These are phyloP conservation scores for Leccinum subtestaceum DNA, from an alignment of 768 basidiomycete species.

Conservation along the genomic window DNA sequence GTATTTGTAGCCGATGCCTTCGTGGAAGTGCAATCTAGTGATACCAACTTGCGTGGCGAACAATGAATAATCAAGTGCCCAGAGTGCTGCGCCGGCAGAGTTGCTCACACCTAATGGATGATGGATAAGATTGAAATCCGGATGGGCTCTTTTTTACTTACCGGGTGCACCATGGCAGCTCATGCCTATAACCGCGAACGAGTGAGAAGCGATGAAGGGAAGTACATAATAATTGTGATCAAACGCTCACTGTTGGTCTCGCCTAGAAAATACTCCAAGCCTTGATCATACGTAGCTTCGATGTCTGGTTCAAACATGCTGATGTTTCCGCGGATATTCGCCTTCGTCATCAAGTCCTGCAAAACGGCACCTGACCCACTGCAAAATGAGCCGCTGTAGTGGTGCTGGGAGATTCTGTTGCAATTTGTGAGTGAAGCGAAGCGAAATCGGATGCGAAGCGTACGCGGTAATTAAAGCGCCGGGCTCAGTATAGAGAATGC, in stretches of 20 bases:
- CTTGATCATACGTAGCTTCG: constrained; percentile 40
- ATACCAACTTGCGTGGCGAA: constrained; percentile 57
- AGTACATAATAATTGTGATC: constrained; percentile 14
- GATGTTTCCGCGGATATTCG: constrained; percentile 55
- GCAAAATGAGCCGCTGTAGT: constrained; percentile 61
- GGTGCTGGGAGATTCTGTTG: constrained; percentile 40
- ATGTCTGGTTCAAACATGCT: constrained; percentile 53
- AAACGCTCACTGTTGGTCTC: constrained; percentile 55
- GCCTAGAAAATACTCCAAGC: constrained; percentile 59
- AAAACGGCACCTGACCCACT: constrained; percentile 50
- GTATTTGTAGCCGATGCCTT: constrained; percentile 71
- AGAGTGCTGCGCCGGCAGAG: constrained; percentile 66
- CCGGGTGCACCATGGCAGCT: constrained; percentile 39
- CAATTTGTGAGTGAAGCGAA: not conserved
- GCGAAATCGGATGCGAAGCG: constrained; percentile 14
- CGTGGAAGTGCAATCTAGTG: constrained; percentile 57
- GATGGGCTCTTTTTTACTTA: not conserved
- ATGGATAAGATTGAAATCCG: not conserved
- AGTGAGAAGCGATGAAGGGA: constrained; percentile 1
- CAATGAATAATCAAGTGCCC: constrained; percentile 64
- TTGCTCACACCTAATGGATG: constrained; percentile 53
- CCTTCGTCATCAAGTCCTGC: constrained; percentile 65
- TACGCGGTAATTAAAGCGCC: constrained; percentile 55
- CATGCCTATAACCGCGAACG: constrained; percentile 17
- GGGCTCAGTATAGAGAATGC: constrained; percentile 46